Percentiles rank a stretch among this genome's conserved stretches.
These are phyloP conservation scores for Pleodorina starrii DNA, from an alignment of 139 green algal genomes.

Conservation along the genomic window DNA sequence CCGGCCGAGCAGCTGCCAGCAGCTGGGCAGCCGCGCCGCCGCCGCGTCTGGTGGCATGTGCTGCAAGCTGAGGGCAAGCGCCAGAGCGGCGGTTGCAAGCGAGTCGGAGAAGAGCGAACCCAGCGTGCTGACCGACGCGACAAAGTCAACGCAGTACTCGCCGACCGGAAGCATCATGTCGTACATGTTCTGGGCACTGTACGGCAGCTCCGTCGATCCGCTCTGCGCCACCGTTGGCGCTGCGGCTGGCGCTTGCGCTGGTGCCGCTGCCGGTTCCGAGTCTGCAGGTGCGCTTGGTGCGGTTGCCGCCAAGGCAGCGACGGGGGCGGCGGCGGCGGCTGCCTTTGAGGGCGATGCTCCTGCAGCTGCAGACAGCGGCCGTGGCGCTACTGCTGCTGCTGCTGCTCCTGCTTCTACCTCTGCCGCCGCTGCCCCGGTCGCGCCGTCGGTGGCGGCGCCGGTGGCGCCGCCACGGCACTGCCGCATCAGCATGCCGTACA, in stretches of 20 bases:
- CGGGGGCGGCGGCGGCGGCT: too few relatives aligned
- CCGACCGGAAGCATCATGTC: neutral
- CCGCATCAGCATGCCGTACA: neutral
- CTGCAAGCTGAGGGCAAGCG: neutral
- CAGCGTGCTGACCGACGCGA: neutral
- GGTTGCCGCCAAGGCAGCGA: too few relatives aligned
- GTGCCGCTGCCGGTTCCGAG: neutral
- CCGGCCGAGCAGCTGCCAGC: slow-evolving; percentile 1
- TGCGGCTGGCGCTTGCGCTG: neutral
- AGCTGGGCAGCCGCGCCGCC: neutral
- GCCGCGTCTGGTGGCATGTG: neutral
- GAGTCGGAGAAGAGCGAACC: neutral
- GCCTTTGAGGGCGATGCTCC: too few relatives aligned
- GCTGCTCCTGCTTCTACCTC: neutral
- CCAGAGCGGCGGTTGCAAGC: neutral
- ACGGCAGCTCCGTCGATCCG: neutral
- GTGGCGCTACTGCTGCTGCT: too few relatives aligned
- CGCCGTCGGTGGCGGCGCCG: too few relatives aligned
- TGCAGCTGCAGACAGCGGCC: too few relatives aligned
- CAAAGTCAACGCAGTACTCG: slow-evolving; percentile 4
- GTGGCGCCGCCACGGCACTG: neutral
- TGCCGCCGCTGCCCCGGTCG: too few relatives aligned
- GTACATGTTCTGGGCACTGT: slow-evolving; percentile 21
- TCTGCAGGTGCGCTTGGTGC: neutral
- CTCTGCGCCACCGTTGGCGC: too few relatives aligned